Evolutionary conservation across 2,329 filamentous ascomycete species (phyloP).

Genomic region (Aschersonia sp.): DNA sequence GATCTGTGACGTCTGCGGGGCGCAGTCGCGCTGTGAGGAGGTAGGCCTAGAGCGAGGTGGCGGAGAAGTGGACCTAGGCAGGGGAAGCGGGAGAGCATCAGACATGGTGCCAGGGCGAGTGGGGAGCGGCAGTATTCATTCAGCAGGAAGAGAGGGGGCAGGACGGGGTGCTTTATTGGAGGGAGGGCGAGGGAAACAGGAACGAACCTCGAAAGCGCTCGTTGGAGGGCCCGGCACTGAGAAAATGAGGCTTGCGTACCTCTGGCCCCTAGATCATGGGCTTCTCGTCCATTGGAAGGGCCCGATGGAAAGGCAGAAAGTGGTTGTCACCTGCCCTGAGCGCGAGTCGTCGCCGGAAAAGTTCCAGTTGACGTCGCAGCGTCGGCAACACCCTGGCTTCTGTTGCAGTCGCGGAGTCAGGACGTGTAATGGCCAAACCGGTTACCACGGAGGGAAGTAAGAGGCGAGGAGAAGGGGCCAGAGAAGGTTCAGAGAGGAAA

Average conservation of each 20-base stretch:
- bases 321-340: too few relatives aligned
- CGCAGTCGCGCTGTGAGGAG: background rate
- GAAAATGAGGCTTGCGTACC: too few relatives aligned
- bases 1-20: slow-evolving; percentile 4
- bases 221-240: too few relatives aligned
- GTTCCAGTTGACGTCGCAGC: background rate
- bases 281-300: too few relatives aligned
- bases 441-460: background rate
- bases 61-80: slow-evolving; percentile 1
- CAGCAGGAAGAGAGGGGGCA: too few relatives aligned
- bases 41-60: background rate
- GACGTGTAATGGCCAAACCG: background rate
- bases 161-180: too few relatives aligned
- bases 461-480: background rate
- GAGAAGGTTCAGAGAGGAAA: background rate
- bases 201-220: too few relatives aligned
- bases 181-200: too few relatives aligned
- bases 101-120: background rate
- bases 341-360: background rate
- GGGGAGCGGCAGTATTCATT: too few relatives aligned
- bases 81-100: background rate
- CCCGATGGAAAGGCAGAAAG: too few relatives aligned
- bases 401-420: background rate
- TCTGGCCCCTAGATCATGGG: too few relatives aligned
- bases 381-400: background rate